Conservation (phyloP, 192 early-diverging fungal species). For the Paraglomus brasilianum region DNA sequence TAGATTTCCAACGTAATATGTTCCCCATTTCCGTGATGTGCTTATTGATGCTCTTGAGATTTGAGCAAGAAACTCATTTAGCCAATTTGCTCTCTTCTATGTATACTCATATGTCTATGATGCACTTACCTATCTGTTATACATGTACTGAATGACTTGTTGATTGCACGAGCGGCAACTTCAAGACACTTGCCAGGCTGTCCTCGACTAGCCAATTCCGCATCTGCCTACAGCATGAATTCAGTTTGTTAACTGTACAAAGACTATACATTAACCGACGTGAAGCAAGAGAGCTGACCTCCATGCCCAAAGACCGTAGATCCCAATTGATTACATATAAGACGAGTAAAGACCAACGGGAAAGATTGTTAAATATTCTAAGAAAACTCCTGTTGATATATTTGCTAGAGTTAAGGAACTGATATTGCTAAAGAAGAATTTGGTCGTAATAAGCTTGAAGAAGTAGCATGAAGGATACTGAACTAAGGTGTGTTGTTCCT, state of each 20-base stretch:
- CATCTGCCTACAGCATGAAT: conserved; percentile 51
- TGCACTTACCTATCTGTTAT: conserved; percentile 75
- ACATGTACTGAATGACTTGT: conserved; percentile 86
- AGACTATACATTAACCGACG: background rate
- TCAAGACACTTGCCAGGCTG: conserved; percentile 67
- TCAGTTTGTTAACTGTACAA: background rate
- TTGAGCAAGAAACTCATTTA: conserved; percentile 10
- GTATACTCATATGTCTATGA: too few relatives aligned
- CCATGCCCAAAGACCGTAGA: conserved; percentile 47
- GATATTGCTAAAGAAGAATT: background rate
- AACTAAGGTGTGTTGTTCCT: conserved; percentile 45
- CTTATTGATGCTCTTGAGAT: conserved; percentile 37
- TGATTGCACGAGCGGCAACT: conserved; percentile 80
- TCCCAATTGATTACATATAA: conserved; percentile 62
- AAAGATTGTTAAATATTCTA: conserved; percentile 43
- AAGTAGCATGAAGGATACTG: conserved; percentile 39
- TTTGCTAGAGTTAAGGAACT: background rate
- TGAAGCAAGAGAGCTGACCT: conserved; percentile 37
- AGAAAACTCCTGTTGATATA: conserved; percentile 48
- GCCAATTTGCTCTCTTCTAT: too few relatives aligned
- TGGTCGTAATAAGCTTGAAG: background rate
- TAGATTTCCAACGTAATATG: conserved; percentile 82
- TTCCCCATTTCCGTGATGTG: conserved; percentile 88
- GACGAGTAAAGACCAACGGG: conserved; percentile 60
- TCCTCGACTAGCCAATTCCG: conserved; percentile 35